These are phyloP conservation scores for Coccinonectria pachysandricola DNA, from an alignment of 2,329 filamentous ascomycete species.

Conservation along the genomic window DNA sequence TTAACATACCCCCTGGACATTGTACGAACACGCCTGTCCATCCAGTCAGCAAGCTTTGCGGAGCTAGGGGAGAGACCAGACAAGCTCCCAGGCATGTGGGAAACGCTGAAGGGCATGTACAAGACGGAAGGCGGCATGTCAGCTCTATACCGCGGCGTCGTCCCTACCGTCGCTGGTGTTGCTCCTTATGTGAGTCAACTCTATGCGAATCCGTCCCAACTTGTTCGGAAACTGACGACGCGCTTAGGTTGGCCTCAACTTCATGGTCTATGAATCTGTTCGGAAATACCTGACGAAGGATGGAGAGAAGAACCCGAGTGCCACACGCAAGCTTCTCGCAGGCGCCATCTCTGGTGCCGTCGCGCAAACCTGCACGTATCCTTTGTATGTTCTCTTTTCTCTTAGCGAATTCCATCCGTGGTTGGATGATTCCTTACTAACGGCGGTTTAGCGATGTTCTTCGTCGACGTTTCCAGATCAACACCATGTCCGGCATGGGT, in stretches of 20 bases:
- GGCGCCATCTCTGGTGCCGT: slow-evolving; percentile 93
- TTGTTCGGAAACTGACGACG: slow-evolving; percentile 3
- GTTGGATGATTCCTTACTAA: slow-evolving; percentile 14
- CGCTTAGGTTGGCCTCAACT: slow-evolving; percentile 78
- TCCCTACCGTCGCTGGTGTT: slow-evolving; percentile 89
- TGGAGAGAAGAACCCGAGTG: slow-evolving; percentile 72
- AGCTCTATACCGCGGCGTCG: slow-evolving; percentile 87
- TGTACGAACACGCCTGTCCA: slow-evolving; percentile 87
- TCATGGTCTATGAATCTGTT: slow-evolving; percentile 94
- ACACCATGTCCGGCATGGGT: slow-evolving; percentile 97
- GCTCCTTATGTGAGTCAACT: slow-evolving; percentile 66
- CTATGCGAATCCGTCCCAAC: not conserved
- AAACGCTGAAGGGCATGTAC: slow-evolving; percentile 75
- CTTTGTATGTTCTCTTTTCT: slow-evolving; percentile 67
- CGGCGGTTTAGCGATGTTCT: slow-evolving; percentile 62
- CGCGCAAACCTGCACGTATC: slow-evolving; percentile 95
- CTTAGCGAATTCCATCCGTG: not conserved
- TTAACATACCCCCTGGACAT: slow-evolving; percentile 97
- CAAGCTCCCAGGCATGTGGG: slow-evolving; percentile 86
- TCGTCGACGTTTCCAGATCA: slow-evolving; percentile 91
- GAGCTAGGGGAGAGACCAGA: slow-evolving; percentile 54
- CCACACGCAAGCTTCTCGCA: slow-evolving; percentile 72
- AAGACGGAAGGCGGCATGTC: slow-evolving; percentile 74
- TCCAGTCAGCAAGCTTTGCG: slow-evolving; percentile 94
- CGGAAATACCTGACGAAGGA: slow-evolving; percentile 77